phyloP scores from a whole-genome alignment of 179 eudicot genomes.

The Pouteria campechiana region DNA sequence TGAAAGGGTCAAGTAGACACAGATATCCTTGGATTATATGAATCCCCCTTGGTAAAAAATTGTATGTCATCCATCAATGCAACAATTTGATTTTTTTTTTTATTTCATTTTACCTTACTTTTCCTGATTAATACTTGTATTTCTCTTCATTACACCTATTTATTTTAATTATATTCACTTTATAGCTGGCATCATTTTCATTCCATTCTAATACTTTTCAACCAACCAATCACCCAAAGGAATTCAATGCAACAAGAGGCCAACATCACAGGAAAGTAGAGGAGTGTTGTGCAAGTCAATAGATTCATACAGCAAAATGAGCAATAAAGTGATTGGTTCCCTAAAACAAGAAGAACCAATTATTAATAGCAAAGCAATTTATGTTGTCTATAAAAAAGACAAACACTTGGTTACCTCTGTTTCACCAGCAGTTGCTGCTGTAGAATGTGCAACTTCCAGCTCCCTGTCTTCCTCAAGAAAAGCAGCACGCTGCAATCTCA shows the following conservation, averaged over 20 bases:
- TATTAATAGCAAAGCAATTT: too few species aligned
- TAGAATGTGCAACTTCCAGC: slow-evolving; percentile 94
- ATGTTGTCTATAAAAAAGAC: background rate
- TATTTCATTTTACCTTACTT: too few species aligned
- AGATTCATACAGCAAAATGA: background rate
- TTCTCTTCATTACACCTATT: too few species aligned
- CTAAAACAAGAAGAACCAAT: too few species aligned
- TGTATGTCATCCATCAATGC: too few species aligned
- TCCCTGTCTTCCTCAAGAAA: slow-evolving; percentile 82
- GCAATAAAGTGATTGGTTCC: too few species aligned
- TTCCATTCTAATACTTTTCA: too few species aligned
- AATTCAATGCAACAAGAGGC: background rate
- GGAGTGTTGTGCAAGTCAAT: background rate
- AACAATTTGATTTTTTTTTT: too few species aligned
- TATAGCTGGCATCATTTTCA: too few species aligned
- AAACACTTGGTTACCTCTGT: slow-evolving; percentile 46
- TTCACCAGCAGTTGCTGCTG: slow-evolving; percentile 92
- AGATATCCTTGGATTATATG: background rate
- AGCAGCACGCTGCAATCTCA: slow-evolving; percentile 57
- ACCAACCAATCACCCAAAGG: background rate
- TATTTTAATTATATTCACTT: too few species aligned
- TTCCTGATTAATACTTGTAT: too few species aligned
- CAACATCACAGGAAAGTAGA: background rate
- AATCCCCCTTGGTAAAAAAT: too few species aligned
- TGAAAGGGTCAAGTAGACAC: background rate